Evolutionary conservation across 495 filamentous ascomycete species (phyloP), one percentile per base, ranked within the genome.

Genomic region (Pyrenopolyporus hunteri): DNA sequence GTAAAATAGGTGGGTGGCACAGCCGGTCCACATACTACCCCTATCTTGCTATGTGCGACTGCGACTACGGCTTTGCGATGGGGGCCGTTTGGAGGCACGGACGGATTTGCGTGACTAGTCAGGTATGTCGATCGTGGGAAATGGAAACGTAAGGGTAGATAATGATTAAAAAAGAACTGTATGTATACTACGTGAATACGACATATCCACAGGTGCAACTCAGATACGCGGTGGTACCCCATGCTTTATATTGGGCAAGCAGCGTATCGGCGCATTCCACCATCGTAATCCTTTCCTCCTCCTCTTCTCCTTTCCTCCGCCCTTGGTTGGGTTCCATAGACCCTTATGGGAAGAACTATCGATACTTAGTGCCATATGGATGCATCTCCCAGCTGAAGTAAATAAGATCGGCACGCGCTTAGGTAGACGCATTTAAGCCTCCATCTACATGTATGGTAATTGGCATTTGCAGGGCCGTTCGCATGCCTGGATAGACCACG

Each of bases 51-150:
- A n/a, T n/a, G n/a, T n/a, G n/a, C n/a, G n/a, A n/a, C n/a, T n/a
- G n/a, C n/a, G n/a, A n/a, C n/a, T n/a, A n/a, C 37, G 37, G 37
- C 7, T n/a, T 11, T 40, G 37, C 22, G 37, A 40, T 40, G 22
- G 37, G 22, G 11, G 19, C 22, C 37, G n/a, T 19, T 40, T 16
- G 37, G 22, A 19, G 17, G 37, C 37, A 40, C 22, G 17, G 37
- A n/a, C n/a, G 37, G 37, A 22, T 9, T 40, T 40, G 22, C 37
- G 19, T 42, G 37, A 42, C 37, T 22, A 20, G 16, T 25, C 6
- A 48, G 25, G 43, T 48, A 57, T 36, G 43, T 17, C 44, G 36
- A 57, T 49, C 54, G 54, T 57, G 35, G 54, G 49, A 42, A 49
- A 52, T 42, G 35, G 29, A 29, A 39, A 32, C 35, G 32, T 31